Percentiles rank a stretch among this genome's conserved stretches.
phyloP scores from a whole-genome alignment of 78 protist species.

The Guillardia theta region DNA sequence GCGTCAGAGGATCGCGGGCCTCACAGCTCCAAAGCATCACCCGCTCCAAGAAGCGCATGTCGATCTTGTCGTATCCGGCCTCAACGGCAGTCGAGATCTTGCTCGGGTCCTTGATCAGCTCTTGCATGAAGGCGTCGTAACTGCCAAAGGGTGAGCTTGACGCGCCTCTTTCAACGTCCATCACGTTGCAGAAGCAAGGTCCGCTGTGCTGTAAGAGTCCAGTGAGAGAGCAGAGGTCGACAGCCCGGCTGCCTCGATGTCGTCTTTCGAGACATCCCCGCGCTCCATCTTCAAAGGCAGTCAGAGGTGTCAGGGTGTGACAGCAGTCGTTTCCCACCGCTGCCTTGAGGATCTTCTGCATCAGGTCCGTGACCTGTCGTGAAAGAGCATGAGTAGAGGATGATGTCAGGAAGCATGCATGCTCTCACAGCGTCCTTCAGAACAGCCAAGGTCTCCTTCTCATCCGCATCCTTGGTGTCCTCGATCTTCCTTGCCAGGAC shows the following conservation, averaged over 20 bases:
- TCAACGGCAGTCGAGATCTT: background rate
- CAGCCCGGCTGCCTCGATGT: no score
- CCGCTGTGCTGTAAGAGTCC: no score
- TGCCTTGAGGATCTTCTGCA: background rate
- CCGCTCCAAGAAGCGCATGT: conserved; percentile 18
- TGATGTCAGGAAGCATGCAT: background rate
- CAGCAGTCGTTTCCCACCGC: no score
- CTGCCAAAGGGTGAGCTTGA: no score
- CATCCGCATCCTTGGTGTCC: background rate
- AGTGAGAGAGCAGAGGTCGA: no score
- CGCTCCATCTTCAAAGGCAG: no score
- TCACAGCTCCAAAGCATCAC: background rate
- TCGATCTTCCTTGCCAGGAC: background rate
- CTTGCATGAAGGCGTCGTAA: no score
- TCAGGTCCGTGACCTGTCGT: background rate
- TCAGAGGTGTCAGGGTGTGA: no score
- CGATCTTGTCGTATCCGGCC: background rate
- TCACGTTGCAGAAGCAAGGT: no score
- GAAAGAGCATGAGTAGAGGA: background rate
- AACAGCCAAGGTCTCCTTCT: background rate
- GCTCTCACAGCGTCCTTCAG: background rate
- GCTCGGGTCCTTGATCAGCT: background rate
- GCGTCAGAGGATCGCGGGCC: background rate
- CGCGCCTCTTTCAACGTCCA: no score
- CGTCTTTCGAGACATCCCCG: no score